Conservation (phyloP, 129 eudicot genomes). For the Scalesia atractyloides region DNA sequence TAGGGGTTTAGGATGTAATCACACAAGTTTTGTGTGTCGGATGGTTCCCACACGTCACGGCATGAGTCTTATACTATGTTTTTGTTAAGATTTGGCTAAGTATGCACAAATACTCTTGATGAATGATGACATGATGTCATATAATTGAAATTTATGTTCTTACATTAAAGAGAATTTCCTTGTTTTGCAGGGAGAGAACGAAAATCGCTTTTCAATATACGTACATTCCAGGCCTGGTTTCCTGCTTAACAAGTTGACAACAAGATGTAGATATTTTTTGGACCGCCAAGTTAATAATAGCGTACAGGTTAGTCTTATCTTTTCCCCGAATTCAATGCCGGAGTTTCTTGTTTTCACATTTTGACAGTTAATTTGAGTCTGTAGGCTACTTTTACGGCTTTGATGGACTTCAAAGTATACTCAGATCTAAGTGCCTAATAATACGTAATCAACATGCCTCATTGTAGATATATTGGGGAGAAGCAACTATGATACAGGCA, state of each 20-base stretch:
- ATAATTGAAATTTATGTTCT: constrained; percentile 14
- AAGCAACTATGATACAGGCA: constrained; percentile 94
- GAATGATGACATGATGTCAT: no score
- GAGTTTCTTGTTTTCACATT: constrained; percentile 4
- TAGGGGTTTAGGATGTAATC: constrained; percentile 15
- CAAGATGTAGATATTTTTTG: constrained; percentile 74
- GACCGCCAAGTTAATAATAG: constrained; percentile 84
- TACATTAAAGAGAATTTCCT: constrained; percentile 5
- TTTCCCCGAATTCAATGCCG: constrained; percentile 8
- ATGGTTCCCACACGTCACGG: constrained; percentile 9
- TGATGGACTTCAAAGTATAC: background rate
- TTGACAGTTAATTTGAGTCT: background rate
- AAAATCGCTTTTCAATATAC: constrained; percentile 66
- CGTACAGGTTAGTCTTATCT: constrained; percentile 61
- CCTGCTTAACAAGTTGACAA: constrained; percentile 65
- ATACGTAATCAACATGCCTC: constrained; percentile 28
- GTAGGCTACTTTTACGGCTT: constrained; percentile 10
- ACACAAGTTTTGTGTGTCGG: constrained; percentile 11
- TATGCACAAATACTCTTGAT: constrained; percentile 8
- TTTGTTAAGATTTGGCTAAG: background rate
- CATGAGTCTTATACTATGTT: constrained; percentile 9
- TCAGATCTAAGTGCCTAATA: background rate
- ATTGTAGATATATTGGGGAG: constrained; percentile 97
- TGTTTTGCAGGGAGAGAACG: constrained; percentile 70
- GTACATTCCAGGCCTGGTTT: constrained; percentile 98